Base-by-base conservation (phyloP, 2,329 filamentous ascomycete genomes). In the Colletotrichum orbiculare region DNA sequence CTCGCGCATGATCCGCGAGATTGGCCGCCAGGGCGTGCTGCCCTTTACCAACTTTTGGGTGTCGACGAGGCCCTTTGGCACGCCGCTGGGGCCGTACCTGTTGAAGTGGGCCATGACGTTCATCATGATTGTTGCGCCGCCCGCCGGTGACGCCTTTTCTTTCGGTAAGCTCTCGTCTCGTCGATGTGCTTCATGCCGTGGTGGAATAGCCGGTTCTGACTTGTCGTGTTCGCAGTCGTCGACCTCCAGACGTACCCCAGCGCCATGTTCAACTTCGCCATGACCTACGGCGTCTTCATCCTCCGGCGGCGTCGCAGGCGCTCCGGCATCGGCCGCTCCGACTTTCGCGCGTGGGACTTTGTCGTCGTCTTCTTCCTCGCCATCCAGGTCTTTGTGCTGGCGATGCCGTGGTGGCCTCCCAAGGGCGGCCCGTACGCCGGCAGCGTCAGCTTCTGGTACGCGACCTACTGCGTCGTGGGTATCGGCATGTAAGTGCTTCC, bases 371-470 rank as follows among this genome's bases (percentile, higher is more conserved):
- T 92, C 74, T 87, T 83, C 53, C 82, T 89, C 49, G 72, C 87
- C 0, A 77, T 87, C 0, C 85, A 90, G 55, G 60, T 88, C 0
- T 92, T 87, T 64, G 77, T 91, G 48, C 76, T 93, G 2, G 81
- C 88, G 13, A 91, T 91, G 82, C 90, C 90, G 0, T 93, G 90
- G 90, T 90, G 88, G 68, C 90, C 90, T 2, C 91, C 90, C 0
- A 79, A 81, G 1, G 83, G 79, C 0, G 90, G 90, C 0, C 78
- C 78, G 0, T 83, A 84, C 39, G 86, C 84, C 0, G 90, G 89
- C 0, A 86, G 89, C 60, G 89, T 92, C 2, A 89, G 85, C 57
- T 93, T 93, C 75, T 93, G 87, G 86, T 93, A 92, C 68, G 89
- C 83, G 1, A 92, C 89, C 0, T 92, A 92, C 69, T 83, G 85